Evolutionary conservation across 495 filamentous ascomycete species (phyloP).

Genomic region (Talaromyces ruber): DNA sequence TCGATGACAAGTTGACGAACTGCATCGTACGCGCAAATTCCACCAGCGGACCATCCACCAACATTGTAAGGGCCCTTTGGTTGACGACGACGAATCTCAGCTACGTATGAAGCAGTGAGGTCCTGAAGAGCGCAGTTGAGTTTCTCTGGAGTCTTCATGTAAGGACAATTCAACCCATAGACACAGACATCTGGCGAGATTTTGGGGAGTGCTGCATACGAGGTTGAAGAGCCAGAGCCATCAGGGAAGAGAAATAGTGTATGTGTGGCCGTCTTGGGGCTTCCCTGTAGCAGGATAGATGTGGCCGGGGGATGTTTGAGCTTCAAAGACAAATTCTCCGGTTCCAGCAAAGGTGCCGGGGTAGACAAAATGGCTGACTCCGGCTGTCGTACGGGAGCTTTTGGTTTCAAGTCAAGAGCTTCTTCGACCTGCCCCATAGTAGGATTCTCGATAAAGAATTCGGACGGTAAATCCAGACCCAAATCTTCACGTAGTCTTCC

Average conservation of each 20-base stretch:
- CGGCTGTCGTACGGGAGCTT: conserved; percentile 15
- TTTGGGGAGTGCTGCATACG: conserved; percentile 51
- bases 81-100: conserved; percentile 63
- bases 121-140: conserved; percentile 47
- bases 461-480: conserved; percentile 41
- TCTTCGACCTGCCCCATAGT: conserved; percentile 49
- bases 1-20: conserved; percentile 61
- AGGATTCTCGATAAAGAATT: conserved; percentile 51
- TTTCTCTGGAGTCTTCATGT: conserved; percentile 52
- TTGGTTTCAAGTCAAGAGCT: conserved; percentile 29
- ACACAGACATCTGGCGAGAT: conserved; percentile 46
- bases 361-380: conserved; percentile 11
- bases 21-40: conserved; percentile 81
- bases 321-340: background rate
- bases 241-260: conserved; percentile 28
- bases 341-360: background rate
- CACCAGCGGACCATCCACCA: conserved; percentile 81
- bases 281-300: conserved; percentile 23
- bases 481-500: conserved; percentile 47
- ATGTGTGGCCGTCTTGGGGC: conserved; percentile 14
- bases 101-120: conserved; percentile 49
- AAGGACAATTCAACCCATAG: conserved; percentile 58
- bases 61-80: conserved; percentile 63
- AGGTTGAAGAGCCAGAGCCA: conserved; percentile 24
- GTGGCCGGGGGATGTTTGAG: conserved; percentile 19